A percentile compares a stretch with the other conserved stretches of the same genome.
Evolutionary conservation across 1,284 basidiomycete species (phyloP).

Genomic region (Melanopsichium pennsylvanicum): DNA sequence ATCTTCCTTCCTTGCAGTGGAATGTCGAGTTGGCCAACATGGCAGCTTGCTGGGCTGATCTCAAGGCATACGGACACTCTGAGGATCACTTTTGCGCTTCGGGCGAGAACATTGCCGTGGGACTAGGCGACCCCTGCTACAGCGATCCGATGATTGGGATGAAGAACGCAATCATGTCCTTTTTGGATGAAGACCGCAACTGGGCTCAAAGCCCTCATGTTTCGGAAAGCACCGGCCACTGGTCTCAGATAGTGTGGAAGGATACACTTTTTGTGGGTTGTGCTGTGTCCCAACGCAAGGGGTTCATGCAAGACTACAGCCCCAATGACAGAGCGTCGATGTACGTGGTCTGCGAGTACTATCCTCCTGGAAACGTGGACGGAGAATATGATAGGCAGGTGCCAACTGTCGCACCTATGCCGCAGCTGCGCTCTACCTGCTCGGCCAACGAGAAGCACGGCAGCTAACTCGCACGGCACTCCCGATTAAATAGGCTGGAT

Average conservation of each 20-base stretch:
- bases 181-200: constrained; percentile 46
- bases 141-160: constrained; percentile 26
- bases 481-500: too few relatives aligned
- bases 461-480: constrained; percentile 8
- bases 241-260: constrained; percentile 38
- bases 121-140: constrained; percentile 38
- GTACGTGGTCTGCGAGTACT: constrained; percentile 46
- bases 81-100: constrained; percentile 37
- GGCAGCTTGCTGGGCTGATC: constrained; percentile 47
- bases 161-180: constrained; percentile 35
- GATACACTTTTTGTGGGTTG: constrained; percentile 30
- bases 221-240: constrained; percentile 24
- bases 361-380: constrained; percentile 33
- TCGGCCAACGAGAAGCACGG: constrained; percentile 37
- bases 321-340: constrained; percentile 5
- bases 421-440: constrained; percentile 28
- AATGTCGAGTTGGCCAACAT: constrained; percentile 47
- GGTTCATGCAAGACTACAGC: constrained; percentile 17
- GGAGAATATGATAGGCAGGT: constrained; percentile 20
- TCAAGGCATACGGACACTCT: constrained; percentile 47
- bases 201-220: constrained; percentile 15
- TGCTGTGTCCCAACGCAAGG: constrained; percentile 26
- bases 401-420: constrained; percentile 12
- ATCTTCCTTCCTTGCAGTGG: constrained; percentile 23
- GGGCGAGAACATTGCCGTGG: constrained; percentile 45